Evolutionary conservation across 2,329 filamentous ascomycete genomes (phyloP), one percentile per base, ranked within the genome.

Genomic region (Capronia americana): DNA sequence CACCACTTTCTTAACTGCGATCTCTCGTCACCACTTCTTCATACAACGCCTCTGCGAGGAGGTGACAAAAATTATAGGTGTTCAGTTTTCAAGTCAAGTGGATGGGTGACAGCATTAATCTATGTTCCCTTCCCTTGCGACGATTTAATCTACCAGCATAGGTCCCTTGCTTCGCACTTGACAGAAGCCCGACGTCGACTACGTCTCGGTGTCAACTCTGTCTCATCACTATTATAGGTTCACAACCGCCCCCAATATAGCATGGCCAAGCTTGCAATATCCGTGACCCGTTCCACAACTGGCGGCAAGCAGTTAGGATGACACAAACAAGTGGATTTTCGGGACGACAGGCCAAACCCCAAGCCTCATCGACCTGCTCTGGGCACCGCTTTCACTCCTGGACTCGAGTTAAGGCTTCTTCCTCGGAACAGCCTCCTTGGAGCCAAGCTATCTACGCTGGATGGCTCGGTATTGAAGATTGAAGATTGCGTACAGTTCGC

Each of bases 1-100:
- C 62, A 64, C 55, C 55, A 54, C 56, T 50, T 34, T 32, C 48
- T 50, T 50, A 17, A 24, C 44, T 50, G 14, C 23, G 17, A n/a
- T 12, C 26, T 48, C 30, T 51, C 44, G 26, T 46, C 44, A 48
- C 48, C 48, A 51, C 24, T 26, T 51, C 48, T 17, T 51, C 23
- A 26, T 14, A 5, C 20, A 11, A 26, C 14, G 26, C 30, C 14
- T 23, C 7, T 44, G 38, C 4, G 38, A 44, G 38, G 17, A n/a
- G 17, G 14, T 44, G 14, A 6, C n/a, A 44, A n/a, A n/a, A 17
- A n/a, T 6, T 44, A 34, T 10, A 8, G 17, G 38, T 44, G 38
- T n/a, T 44, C 38, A 44, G 38, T n/a, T n/a, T 7, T 3, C 4
- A 44, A 17, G 38, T 44, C 38, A n/a, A 44, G 38, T 20, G 38